Percentiles rank a stretch among this genome's conserved stretches.
Evolutionary conservation across 176 grass and related monocot species (phyloP).

Genomic region (Ensete glaucum): DNA sequence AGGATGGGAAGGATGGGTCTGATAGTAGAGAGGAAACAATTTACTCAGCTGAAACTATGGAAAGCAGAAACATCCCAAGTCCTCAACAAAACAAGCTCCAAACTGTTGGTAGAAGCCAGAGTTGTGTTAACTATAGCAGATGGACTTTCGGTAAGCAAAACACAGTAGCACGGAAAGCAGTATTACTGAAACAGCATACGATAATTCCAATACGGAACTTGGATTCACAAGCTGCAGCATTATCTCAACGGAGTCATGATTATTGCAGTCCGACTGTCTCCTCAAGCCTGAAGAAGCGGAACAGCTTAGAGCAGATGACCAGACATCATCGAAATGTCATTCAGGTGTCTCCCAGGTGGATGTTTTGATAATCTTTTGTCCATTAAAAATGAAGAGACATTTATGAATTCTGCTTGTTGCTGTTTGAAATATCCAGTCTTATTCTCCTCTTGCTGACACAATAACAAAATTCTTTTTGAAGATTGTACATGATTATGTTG

Average conservation of each 20-base stretch:
- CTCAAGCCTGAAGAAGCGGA: slow-evolving; percentile 81
- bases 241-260: slow-evolving; percentile 53
- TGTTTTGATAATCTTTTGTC: slow-evolving; percentile 43
- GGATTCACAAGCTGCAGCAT: slow-evolving; percentile 28
- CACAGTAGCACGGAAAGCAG: slow-evolving; percentile 21
- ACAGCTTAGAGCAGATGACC: slow-evolving; percentile 41
- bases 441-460: slow-evolving; percentile 5
- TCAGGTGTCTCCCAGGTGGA: slow-evolving; percentile 76
- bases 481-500: slow-evolving; percentile 19
- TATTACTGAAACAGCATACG: slow-evolving; percentile 58
- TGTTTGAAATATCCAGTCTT: not conserved
- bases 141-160: slow-evolving; percentile 43
- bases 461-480: slow-evolving; percentile 2
- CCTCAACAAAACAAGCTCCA: slow-evolving; percentile 30
- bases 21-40: slow-evolving; percentile 78
- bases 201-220: slow-evolving; percentile 56
- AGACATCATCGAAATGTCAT: slow-evolving; percentile 40
- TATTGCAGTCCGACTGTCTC: slow-evolving; percentile 88
- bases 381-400: not conserved
- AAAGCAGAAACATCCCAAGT: slow-evolving; percentile 79
- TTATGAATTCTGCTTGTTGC: not conserved
- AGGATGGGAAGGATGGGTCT: slow-evolving; percentile 40
- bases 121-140: slow-evolving; percentile 60
- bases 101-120: slow-evolving; percentile 68
- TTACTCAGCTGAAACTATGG: slow-evolving; percentile 99